Conservation (phyloP, 345 rosid genomes). For the Melastoma malabathricum region DNA sequence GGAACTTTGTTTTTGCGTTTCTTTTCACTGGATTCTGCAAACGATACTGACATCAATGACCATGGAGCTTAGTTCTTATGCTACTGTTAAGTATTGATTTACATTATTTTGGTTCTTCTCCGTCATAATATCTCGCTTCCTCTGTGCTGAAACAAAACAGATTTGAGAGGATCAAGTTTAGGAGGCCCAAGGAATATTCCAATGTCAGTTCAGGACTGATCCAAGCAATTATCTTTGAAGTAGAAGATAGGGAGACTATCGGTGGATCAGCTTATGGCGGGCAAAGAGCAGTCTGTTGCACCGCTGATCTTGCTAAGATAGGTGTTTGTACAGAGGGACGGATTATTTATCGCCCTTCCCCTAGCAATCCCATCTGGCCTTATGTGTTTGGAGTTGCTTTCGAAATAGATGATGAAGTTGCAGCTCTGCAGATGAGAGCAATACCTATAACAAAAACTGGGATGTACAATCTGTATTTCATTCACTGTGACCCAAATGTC, state of each 20-base stretch:
- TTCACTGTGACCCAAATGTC: conserved; percentile 68
- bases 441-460: conserved; percentile 69
- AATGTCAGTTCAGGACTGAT: conserved; percentile 41
- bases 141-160: conserved; percentile 21
- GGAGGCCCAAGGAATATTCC: conserved; percentile 31
- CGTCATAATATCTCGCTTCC: too few species aligned
- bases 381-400: conserved; percentile 55
- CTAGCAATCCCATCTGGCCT: conserved; percentile 55
- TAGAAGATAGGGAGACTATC: conserved; percentile 67
- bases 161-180: conserved; percentile 68
- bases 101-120: too few species aligned
- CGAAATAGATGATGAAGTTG: conserved; percentile 27
- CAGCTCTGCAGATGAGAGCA: conserved; percentile 34
- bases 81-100: too few species aligned
- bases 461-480: conserved; percentile 89
- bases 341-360: conserved; percentile 69
- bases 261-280: conserved; percentile 99
- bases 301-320: conserved; percentile 74
- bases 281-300: conserved; percentile 91
- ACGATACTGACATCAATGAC: too few species aligned
- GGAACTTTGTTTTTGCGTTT: too few species aligned
- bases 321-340: conserved; percentile 72
- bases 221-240: conserved; percentile 73
- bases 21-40: too few species aligned
- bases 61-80: too few species aligned